A percentile compares a stretch with the other conserved stretches of the same genome.
Conservation (phyloP, 2,329 filamentous ascomycete genomes). For the Hypoxylon sp. region DNA sequence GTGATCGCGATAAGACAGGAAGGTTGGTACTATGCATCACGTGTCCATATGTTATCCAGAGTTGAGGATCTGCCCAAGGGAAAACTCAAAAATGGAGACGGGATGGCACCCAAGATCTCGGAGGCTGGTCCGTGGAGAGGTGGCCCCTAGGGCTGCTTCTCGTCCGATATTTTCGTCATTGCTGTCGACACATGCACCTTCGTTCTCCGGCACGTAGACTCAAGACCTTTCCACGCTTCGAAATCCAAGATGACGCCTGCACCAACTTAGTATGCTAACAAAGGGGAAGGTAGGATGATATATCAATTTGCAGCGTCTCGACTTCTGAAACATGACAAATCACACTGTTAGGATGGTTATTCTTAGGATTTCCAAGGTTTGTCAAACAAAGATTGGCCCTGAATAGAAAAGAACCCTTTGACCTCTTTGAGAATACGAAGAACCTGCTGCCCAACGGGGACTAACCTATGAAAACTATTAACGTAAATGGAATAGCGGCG, state of each 20-base stretch:
- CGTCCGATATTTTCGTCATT: conserved; percentile 37
- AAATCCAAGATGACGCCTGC: not conserved
- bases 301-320: conserved; percentile 20
- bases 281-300: conserved; percentile 20
- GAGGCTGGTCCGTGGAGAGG: conserved; percentile 29
- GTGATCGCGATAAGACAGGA: not conserved
- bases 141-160: conserved; percentile 13
- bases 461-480: conserved; percentile 12
- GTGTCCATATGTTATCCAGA: not conserved
- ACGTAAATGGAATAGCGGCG: conserved; percentile 20
- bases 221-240: not conserved
- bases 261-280: conserved; percentile 3
- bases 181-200: not conserved
- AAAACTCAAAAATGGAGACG: conserved; percentile 25
- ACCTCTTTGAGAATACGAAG: conserved; percentile 16
- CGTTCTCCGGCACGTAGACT: not conserved
- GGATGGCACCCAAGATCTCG: conserved; percentile 34
- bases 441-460: conserved; percentile 7
- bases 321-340: conserved; percentile 39
- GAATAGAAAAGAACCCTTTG: not conserved
- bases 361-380: conserved; percentile 10
- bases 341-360: conserved; percentile 11
- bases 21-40: not conserved
- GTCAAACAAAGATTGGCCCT: not conserved
- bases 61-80: conserved; percentile 17